Base-by-base conservation (phyloP, 331 rosid species). In the Prunus yedoensis region DNA sequence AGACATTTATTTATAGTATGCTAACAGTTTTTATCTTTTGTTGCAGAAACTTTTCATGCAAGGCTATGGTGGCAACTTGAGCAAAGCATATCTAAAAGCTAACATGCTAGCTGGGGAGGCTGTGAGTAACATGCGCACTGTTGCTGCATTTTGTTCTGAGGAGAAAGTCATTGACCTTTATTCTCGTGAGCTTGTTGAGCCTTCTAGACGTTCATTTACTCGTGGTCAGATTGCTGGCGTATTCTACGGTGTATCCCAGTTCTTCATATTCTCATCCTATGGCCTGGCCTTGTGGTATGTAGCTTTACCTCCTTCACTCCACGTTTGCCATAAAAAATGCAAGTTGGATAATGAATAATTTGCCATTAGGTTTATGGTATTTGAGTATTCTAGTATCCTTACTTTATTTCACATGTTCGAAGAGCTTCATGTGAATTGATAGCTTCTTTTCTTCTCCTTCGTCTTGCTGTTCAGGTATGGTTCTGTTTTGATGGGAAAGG, bases 61-160 rank as follows among this genome's bases (percentile, higher is more conserved):
- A 89, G 99, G 99, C 65, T 94, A 86, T 64, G 97, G 97, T 77
- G 99, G 99, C n/a, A 94, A 94, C 92, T 88, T 94, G 89, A 94
- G 97, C 93, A 92, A 89, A 80, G 96, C 97, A 69, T 92, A 94
- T 85, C 90, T 92, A 61, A 94, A 88, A 83, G 97, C 97, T 51
- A 94, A 92, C 83, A 94, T 91, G 95, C 70, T 94, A 71, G 97
- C 99, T 8, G 97, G 99, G 43, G 99, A 94, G 78, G 99, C 99
- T 8, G 99, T 94, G 80, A 87, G 97, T 68, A 94, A 94, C 70
- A 88, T 94, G 5, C 90, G 99, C 76, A 94, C 99, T 20, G 97
- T 94, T 43, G 91, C 97, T 21, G 99, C 99, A 64, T 92, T 94
- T 88, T 94, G 99, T 65, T 89, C 97, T 1, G 99, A 94, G 82